These are phyloP conservation scores for Malassezia yamatoensis DNA, from an alignment of 1,284 basidiomycete genomes.

Conservation along the genomic window DNA sequence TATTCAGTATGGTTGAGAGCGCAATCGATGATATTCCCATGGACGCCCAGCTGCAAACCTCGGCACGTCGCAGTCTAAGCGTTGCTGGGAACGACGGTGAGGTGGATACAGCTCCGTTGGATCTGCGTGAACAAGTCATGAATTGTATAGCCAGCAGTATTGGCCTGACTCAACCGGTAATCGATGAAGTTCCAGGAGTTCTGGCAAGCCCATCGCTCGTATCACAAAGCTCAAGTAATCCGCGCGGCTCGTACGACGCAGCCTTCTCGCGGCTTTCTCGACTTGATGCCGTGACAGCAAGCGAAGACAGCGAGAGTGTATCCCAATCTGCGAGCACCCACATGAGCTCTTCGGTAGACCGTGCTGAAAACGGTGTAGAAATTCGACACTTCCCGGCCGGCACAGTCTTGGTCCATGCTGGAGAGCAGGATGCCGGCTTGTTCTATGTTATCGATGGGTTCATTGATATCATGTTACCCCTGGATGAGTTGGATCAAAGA, in stretches of 20 bases:
- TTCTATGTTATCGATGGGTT: conserved; percentile 98
- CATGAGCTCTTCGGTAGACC: conserved; percentile 12
- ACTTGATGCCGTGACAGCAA: conserved; percentile 50
- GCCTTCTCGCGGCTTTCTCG: conserved; percentile 76
- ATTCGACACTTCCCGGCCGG: conserved; percentile 86
- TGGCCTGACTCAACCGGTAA: conserved; percentile 74
- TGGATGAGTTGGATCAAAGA: conserved; percentile 34
- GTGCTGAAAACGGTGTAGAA: conserved; percentile 77
- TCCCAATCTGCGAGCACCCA: background rate
- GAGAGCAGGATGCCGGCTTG: conserved; percentile 78
- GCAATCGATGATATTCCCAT: background rate
- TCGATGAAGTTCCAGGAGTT: conserved; percentile 38
- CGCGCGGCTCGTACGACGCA: conserved; percentile 55
- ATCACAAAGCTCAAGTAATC: conserved; percentile 23
- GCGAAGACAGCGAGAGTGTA: conserved; percentile 26
- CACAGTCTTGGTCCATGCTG: conserved; percentile 73
- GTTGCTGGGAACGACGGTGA: background rate
- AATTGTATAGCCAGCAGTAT: conserved; percentile 95
- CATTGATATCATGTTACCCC: conserved; percentile 75
- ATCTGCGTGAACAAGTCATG: conserved; percentile 88
- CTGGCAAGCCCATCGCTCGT: conserved; percentile 39
- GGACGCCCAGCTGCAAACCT: background rate
- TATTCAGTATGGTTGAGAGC: conserved; percentile 50
- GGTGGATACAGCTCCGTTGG: conserved; percentile 39
- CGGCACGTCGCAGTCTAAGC: background rate